phyloP scores from a whole-genome alignment of 2,329 filamentous ascomycete genomes.

The Penicillium expansum region DNA sequence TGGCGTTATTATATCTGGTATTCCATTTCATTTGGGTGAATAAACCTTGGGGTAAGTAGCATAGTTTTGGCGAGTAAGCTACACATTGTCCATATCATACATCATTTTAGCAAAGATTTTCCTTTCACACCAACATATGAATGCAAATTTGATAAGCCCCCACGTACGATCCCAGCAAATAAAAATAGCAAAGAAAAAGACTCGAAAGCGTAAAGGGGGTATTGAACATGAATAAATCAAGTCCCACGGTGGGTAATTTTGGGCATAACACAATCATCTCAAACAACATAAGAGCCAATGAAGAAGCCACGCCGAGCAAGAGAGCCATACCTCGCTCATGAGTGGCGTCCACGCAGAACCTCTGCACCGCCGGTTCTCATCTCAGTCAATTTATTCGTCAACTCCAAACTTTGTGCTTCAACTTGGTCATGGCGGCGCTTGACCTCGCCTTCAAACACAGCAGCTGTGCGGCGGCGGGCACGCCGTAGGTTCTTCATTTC shows the following conservation, averaged over 20 bases:
- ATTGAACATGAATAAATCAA: slow-evolving; percentile 13
- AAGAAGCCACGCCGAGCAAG: neutral
- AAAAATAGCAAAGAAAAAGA: neutral
- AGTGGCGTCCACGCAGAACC: slow-evolving; percentile 47
- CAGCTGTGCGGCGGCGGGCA: slow-evolving; percentile 53
- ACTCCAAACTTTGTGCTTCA: slow-evolving; percentile 47
- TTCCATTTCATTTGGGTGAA: slow-evolving; percentile 5
- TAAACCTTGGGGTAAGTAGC: slow-evolving; percentile 3
- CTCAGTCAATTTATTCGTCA: slow-evolving; percentile 50
- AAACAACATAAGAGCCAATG: slow-evolving; percentile 4
- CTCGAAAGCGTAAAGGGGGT: slow-evolving; percentile 7
- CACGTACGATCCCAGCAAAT: neutral
- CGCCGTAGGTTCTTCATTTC: slow-evolving; percentile 54
- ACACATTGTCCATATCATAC: slow-evolving; percentile 16
- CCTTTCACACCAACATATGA: neutral
- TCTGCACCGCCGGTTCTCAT: slow-evolving; percentile 56
- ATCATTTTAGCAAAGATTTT: slow-evolving; percentile 7
- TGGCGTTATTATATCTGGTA: slow-evolving; percentile 19
- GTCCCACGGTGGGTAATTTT: neutral
- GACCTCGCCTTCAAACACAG: slow-evolving; percentile 55
- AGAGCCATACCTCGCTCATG: slow-evolving; percentile 14
- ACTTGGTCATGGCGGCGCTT: slow-evolving; percentile 53
- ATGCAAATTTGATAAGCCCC: neutral
- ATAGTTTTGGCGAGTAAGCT: slow-evolving; percentile 9
- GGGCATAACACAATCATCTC: neutral